Evolutionary conservation across 371 early-diverging fungal species (phyloP), one percentile per base, ranked within the genome.

Genomic region (Fennellomyces sp.): DNA sequence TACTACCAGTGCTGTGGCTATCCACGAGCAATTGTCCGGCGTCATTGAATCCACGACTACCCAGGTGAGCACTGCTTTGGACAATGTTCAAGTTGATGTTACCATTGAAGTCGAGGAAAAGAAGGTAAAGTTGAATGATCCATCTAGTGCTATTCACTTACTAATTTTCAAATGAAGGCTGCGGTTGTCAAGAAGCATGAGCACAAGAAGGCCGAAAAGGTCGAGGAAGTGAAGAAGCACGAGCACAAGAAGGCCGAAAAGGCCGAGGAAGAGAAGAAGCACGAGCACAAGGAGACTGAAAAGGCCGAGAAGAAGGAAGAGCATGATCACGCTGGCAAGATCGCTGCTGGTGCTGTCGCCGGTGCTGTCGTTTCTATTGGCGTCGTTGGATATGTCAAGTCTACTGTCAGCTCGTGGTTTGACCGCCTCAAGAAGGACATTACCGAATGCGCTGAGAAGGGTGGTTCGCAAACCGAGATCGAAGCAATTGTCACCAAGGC

Each of bases 261-360:
- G 54, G 62, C 62, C 10, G 51, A 31, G 50, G 67, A 45, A n/a
- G n/a, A n/a, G n/a, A n/a, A n/a, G n/a, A 38, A 38, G 13, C 15
- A 25, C 0, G 39, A 5, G 8, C 38, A 35, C 5, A 36, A 35
- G 33, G 31, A 53, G 28, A 11, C 51, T 41, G 73, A 63, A 25
- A 64, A 73, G 52, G n/a, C n/a, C n/a, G n/a, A 41, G 41, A 67
- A 66, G 55, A 63, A 64, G 15, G 52, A 33, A 53, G 65, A 48
- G 0, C 36, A 49, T 10, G 23, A 56, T 38, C 54, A 53, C 29
- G 50, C 50, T 41, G 56, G 15, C 28, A 55, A 55, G 56, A 21
- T 42, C 6, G 56, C 28, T 41, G 48, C 31, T 33, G 58, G 60
- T n/a, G 42, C 30, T 3, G 29, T 52, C 10, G 52, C 31, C 19